Base-by-base conservation (phyloP, 1,284 basidiomycete genomes). In the Moesziomyces antarcticus region DNA sequence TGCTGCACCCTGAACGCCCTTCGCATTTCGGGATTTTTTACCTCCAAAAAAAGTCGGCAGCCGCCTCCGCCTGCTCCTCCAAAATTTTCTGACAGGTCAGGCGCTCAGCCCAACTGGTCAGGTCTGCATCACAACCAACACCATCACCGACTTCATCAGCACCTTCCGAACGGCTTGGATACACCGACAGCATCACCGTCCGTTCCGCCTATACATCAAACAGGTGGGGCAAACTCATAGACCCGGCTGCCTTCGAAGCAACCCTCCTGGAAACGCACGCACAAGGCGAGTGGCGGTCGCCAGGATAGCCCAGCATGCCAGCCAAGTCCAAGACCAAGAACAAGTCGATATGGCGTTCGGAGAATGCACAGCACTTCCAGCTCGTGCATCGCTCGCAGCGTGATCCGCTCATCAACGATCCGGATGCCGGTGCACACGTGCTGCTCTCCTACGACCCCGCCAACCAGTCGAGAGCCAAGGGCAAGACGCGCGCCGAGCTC, bases 321-420 rank as follows among this genome's bases (percentile, higher is more conserved):
- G 57, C 75, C 44, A 80, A 77, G 40, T 61, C 63, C 30, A 73
- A 69, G 48, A 60, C 66, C 27, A 74, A 74, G 59, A 59, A 59
- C 63, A 74, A 76, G 67, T 96, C 94, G 27, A 90, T 94, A 79
- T 99, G 93, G 87, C 91, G 94, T 73, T 90, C 91, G 78, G 92
- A 93, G 11, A 91, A 92, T 7, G 90, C 92, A 58, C 90, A 92
- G 83, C 94, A 97, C 85, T 98, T 95, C 80, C 94, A 98, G 87
- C 91, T 99, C 50, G 95, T 99, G 25, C 94, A 99, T 85, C 89
- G 97, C 68, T 98, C 96, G 11, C 94, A 95, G 82, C 88, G 96
- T 59, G 97, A 99, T 86, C 95, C 97, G 2, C 89, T 97, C 50
- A 93, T 94, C 78, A 91, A 98, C 83, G 96, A 99, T 79, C 90